Conservation (phyloP, 1,284 basidiomycete species). For the Xerocomus minutiporus region DNA sequence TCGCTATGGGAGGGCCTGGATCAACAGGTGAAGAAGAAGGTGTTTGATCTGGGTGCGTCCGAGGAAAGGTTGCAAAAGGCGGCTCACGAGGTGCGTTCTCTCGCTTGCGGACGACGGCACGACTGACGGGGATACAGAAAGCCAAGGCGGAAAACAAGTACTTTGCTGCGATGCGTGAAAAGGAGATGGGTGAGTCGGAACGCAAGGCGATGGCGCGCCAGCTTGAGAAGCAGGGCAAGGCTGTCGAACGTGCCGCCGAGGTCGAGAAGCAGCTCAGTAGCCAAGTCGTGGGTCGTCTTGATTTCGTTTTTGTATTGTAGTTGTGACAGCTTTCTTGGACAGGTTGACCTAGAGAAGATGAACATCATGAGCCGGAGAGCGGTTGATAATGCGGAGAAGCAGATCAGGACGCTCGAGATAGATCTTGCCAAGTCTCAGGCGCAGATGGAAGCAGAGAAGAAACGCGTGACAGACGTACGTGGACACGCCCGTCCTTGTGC, state of each 20-base stretch:
- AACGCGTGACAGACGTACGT: constrained; percentile 32
- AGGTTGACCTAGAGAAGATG: constrained; percentile 52
- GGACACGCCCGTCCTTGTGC: constrained; percentile 11
- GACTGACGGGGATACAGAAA: constrained; percentile 44
- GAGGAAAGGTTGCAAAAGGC: constrained; percentile 74
- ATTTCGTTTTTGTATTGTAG: background rate
- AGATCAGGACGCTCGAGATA: constrained; percentile 28
- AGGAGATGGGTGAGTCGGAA: constrained; percentile 79
- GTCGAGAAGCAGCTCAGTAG: constrained; percentile 54
- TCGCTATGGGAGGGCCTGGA: constrained; percentile 87
- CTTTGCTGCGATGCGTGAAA: constrained; percentile 86
- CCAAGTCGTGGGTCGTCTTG: constrained; percentile 50
- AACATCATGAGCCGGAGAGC: constrained; percentile 41
- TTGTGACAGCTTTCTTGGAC: background rate
- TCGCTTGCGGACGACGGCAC: rapidly evolving
- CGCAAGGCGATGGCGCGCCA: constrained; percentile 62
- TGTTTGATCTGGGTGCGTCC: constrained; percentile 71
- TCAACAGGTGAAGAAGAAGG: constrained; percentile 77
- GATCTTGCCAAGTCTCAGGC: constrained; percentile 34
- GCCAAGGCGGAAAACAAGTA: constrained; percentile 96
- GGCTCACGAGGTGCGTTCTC: constrained; percentile 52
- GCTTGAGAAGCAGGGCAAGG: constrained; percentile 75
- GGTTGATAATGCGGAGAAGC: constrained; percentile 40
- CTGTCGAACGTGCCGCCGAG: constrained; percentile 68
- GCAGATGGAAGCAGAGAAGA: constrained; percentile 38